phyloP scores from a whole-genome alignment of 2,329 filamentous ascomycete species.

The Pseudogymnoascus sp. region DNA sequence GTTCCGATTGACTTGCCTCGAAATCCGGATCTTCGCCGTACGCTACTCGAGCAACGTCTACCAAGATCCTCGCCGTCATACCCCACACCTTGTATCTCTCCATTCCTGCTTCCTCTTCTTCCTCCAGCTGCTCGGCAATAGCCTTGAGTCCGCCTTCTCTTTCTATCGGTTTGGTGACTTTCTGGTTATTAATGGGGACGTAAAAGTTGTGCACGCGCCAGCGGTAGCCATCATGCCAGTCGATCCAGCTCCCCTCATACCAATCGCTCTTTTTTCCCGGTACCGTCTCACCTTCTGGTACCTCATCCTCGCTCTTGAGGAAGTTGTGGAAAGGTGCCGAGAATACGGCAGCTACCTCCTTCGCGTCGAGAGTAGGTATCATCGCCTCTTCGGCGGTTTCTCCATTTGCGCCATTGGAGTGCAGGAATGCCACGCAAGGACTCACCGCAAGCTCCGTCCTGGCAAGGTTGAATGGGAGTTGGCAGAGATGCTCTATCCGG shows the following conservation, averaged over 20 bases:
- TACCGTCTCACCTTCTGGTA: constrained; percentile 27
- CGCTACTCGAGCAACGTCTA: constrained; percentile 79
- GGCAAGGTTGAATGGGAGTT: constrained; percentile 69
- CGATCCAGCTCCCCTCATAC: constrained; percentile 79
- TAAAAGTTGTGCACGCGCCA: constrained; percentile 91
- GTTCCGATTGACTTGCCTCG: constrained; percentile 40
- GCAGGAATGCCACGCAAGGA: constrained; percentile 72
- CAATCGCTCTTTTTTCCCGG: constrained; percentile 43
- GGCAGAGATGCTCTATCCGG: constrained; percentile 78
- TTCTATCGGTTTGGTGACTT: constrained; percentile 51
- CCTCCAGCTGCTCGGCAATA: constrained; percentile 38
- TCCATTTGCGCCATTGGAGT: constrained; percentile 43
- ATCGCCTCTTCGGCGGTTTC: constrained; percentile 60
- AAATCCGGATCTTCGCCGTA: constrained; percentile 80
- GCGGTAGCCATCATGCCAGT: constrained; percentile 62
- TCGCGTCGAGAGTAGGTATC: constrained; percentile 75
- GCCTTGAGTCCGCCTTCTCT: constrained; percentile 37
- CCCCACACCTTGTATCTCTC: constrained; percentile 80
- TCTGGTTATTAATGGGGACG: constrained; percentile 69
- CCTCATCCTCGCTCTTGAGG: constrained; percentile 53
- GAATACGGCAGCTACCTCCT: constrained; percentile 91
- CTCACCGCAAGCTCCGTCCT: constrained; percentile 67
- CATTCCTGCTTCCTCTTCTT: constrained; percentile 37
- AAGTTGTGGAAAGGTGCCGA: constrained; percentile 85
- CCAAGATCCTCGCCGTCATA: constrained; percentile 85